Evolutionary conservation across 2,329 filamentous ascomycete species (phyloP), one percentile per base, ranked within the genome.

Genomic region (Tolypocladium ovalisporum): DNA sequence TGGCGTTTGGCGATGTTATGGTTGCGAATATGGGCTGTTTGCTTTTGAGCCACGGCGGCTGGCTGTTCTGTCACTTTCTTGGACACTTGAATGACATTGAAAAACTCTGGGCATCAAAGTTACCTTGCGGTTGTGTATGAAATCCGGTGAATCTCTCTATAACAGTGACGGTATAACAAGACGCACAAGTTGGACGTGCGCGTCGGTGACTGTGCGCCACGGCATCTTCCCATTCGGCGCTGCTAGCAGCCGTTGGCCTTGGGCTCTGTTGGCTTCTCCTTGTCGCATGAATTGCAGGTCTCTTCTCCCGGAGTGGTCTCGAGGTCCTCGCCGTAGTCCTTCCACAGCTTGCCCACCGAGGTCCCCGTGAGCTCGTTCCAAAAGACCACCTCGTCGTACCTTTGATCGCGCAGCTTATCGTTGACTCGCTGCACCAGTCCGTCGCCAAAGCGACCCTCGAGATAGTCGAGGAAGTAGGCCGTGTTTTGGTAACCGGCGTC

Each of bases 401-500:
- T 76, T 44, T 75, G 75, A n/a, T 73, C 73, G 59, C 84, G 77
- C 68, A 96, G 71, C 62, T 79, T 81, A 66, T 85, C 86, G 66
- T 95, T 88, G 54, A 94, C 71, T 57, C 76, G 78, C 57, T 82
- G 75, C 34, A 88, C 78, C 0, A 81, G 82, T 9, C 82, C 84
- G 10, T 70, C 66, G 0, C 84, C 84, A 62, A 82, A 88, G 53
- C 79, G 78, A 39, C 75, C 70, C 73, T 97, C 92, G 52, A 97
- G 74, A 75, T 90, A 96, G 56, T 94, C 86, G 54, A 97, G 73
- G 65, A 97, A 97, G 70, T 90, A 97, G 1, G 86, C 94, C 8
- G 93, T 97, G 63, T 88, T 83, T 75, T 97, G 87, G 72, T 97
- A 97, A 0, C 92, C 92, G 42, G 79, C 82, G 70, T 96, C 90